Base-by-base conservation (phyloP, 176 grass and related monocot species). In the Cenchrus americanus region DNA sequence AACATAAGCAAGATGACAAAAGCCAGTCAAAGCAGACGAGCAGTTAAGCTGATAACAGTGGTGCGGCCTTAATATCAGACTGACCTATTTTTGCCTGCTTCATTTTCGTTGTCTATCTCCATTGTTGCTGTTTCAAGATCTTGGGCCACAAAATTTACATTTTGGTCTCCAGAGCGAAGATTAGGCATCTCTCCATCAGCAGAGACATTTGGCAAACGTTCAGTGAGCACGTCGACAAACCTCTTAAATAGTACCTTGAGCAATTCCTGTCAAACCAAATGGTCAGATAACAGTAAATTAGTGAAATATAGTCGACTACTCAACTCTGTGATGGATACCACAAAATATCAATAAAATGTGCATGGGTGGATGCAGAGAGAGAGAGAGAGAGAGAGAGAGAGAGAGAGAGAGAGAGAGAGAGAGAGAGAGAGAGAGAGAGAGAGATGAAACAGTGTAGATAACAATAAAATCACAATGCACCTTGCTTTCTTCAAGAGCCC, bases 401-500 rank as follows among this genome's bases (percentile, higher is more conserved):
- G 9, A 72, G 73, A 82, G 14, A 27, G 72, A 78, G 37, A 54
- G 14, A 27, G 72, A 78, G 37, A 54, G 14, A 27, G 72, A 44
- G 66, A 54, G 14, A 27, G 72, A 78, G 37, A 54, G 14, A 27
- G 72, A 78, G 37, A 54, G 14, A 27, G 72, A 44, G 66, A 85
- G 9, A 72, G 73, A 82, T 70, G 9, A 80, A 82, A 37, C 27
- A 89, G 21, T 69, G 51, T 40, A 51, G 19, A 49, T 70, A 44
- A 53, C 43, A 81, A 58, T 22, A 70, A 81, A 80, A 75, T 41
- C 41, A 69, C 57, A 73, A 71, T 12, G 17, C 43, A 94, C 96
- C 90, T 99, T 96, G 90, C 84, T 93, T 96, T 95, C 96, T 62
- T 94, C 96, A 50, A 90, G 66, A 23, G 87, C 93, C 86, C 78